Conservation (phyloP, 2,329 filamentous ascomycete species). For the Neonectria coccinea region DNA sequence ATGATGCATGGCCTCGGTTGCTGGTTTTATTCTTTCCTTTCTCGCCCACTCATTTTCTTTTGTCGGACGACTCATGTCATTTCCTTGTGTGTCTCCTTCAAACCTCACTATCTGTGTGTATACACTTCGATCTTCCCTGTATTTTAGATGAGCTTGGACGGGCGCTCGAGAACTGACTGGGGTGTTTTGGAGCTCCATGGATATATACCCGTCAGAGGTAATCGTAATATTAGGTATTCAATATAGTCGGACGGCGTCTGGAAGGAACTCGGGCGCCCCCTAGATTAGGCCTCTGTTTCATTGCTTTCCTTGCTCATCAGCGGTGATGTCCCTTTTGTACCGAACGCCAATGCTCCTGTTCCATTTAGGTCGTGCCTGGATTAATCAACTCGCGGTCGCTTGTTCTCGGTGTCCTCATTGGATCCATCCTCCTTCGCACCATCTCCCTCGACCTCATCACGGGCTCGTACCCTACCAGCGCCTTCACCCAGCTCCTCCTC, state of each 20-base stretch:
- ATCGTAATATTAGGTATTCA: constrained; percentile 45
- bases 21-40: constrained; percentile 22
- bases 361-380: not conserved
- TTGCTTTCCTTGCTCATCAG: not conserved
- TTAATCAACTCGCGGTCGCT: constrained; percentile 61
- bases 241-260: constrained; percentile 35
- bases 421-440: constrained; percentile 56
- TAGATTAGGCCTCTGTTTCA: not conserved
- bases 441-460: constrained; percentile 65
- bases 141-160: constrained; percentile 19
- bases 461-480: constrained; percentile 67
- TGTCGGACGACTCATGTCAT: constrained; percentile 21
- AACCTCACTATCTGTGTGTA: constrained; percentile 19
- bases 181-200: constrained; percentile 34
- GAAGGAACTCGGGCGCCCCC: not conserved
- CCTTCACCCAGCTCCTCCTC: constrained; percentile 71
- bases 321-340: constrained; percentile 19
- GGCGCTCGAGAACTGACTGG: constrained; percentile 15
- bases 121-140: constrained; percentile 13
- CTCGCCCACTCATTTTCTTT: constrained; percentile 26
- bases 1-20: constrained; percentile 1
- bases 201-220: constrained; percentile 42
- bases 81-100: not conserved
- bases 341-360: constrained; percentile 36
- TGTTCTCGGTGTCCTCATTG: constrained; percentile 58